Percentiles rank a stretch among this genome's conserved stretches.
phyloP scores from a whole-genome alignment of 352 stramenopile species.

The Globisporangium recalcitrans region DNA sequence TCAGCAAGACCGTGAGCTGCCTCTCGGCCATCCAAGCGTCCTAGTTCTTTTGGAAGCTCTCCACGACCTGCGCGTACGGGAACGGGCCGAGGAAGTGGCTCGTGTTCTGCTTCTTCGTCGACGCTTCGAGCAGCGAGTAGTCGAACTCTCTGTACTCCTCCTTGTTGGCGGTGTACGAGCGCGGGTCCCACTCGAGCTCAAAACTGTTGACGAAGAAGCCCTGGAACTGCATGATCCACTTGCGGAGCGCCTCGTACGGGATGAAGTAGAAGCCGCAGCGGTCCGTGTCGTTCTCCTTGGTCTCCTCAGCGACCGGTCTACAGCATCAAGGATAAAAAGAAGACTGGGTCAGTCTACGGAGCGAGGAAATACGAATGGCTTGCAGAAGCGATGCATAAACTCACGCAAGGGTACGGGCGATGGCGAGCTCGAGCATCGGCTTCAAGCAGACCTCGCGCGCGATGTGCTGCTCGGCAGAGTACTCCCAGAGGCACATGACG shows the following conservation, averaged over 20 bases:
- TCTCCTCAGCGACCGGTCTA: constrained; percentile 41
- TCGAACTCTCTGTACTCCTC: constrained; percentile 37
- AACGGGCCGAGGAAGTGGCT: constrained; percentile 71
- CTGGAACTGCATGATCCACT: constrained; percentile 75
- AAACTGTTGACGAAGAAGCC: constrained; percentile 84
- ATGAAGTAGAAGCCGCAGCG: constrained; percentile 83
- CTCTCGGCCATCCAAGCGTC: not conserved
- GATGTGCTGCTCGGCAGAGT: constrained; percentile 40
- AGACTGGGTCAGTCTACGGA: not conserved
- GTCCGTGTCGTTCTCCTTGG: constrained; percentile 71
- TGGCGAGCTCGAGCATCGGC: constrained; percentile 69
- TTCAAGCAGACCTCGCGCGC: constrained; percentile 59
- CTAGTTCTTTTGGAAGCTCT: constrained; percentile 27
- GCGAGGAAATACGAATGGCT: not conserved
- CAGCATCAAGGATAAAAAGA: not conserved
- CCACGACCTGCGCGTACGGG: constrained; percentile 59
- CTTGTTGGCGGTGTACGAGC: constrained; percentile 64
- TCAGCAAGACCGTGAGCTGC: too few relatives aligned
- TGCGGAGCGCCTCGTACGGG: constrained; percentile 66
- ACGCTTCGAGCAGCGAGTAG: constrained; percentile 58
- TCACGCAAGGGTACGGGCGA: constrained; percentile 48
- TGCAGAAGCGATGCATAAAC: constrained; percentile 1
- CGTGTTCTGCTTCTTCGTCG: constrained; percentile 66
- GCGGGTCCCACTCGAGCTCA: constrained; percentile 62
- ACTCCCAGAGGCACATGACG: constrained; percentile 81